Conservation (phyloP, 2,329 filamentous ascomycete genomes). For the Colletotrichum kahawae region DNA sequence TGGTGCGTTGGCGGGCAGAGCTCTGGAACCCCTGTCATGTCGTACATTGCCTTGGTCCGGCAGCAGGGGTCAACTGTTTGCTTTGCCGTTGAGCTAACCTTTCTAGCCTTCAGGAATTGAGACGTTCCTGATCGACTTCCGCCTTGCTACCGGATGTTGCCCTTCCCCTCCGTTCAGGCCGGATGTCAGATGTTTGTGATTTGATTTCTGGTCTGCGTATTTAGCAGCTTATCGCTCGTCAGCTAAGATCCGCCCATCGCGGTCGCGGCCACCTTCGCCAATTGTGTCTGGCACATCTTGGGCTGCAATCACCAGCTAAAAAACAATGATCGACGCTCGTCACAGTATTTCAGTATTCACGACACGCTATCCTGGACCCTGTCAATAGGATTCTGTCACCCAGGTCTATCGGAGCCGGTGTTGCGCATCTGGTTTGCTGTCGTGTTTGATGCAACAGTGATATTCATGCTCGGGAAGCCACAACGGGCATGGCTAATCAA, state of each 20-base stretch:
- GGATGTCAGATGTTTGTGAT: not conserved
- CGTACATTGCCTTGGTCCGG: constrained; percentile 11
- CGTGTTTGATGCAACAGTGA: constrained; percentile 8
- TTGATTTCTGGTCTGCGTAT: not conserved
- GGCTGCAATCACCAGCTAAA: not conserved
- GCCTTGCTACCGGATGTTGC: not conserved
- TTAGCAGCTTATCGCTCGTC: not conserved
- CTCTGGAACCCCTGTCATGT: constrained; percentile 14
- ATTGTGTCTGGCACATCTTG: not conserved
- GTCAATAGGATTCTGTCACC: not conserved
- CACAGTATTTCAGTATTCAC: constrained; percentile 3
- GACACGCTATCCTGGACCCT: not conserved
- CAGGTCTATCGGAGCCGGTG: not conserved
- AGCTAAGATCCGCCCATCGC: not conserved
- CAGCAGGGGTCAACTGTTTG: constrained; percentile 7
- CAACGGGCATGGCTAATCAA: not conserved
- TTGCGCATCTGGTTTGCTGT: not conserved
- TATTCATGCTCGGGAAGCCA: constrained; percentile 1
- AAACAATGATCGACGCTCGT: constrained; percentile 13
- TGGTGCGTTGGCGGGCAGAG: not conserved
- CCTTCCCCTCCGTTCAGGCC: not conserved
- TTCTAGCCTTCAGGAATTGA: not conserved
- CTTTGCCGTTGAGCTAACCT: constrained; percentile 17
- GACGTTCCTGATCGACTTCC: not conserved
- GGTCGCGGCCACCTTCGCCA: not conserved